Percentiles rank a stretch among this genome's conserved stretches.
Conservation (phyloP, 31 red algal species). For the Asparagopsis taxiformis region DNA sequence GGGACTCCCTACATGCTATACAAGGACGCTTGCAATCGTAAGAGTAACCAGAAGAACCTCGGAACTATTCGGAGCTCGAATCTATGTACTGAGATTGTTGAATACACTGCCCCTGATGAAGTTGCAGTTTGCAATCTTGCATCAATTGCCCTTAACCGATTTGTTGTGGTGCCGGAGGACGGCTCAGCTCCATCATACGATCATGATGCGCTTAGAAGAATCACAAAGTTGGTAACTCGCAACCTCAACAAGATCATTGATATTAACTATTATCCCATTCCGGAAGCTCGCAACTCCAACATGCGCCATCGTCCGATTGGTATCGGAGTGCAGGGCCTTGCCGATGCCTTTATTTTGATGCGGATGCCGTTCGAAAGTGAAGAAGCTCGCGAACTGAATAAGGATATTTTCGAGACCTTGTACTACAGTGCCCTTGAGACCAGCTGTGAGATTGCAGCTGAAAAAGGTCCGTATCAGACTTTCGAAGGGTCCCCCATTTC, state of each 20-base stretch:
- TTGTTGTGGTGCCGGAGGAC: slow-evolving; percentile 75
- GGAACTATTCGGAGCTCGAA: slow-evolving; percentile 93
- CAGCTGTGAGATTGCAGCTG: slow-evolving; percentile 74
- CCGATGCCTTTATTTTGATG: slow-evolving; percentile 95
- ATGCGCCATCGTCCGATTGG: slow-evolving; percentile 92
- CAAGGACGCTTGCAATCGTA: slow-evolving; percentile 93
- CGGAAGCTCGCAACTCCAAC: slow-evolving; percentile 94
- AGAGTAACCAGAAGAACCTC: slow-evolving; percentile 98
- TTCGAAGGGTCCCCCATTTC: slow-evolving; percentile 86
- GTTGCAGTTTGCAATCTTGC: slow-evolving; percentile 99
- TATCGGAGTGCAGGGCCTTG: slow-evolving; percentile 92
- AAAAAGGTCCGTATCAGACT: slow-evolving; percentile 77
- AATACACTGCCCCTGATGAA: slow-evolving; percentile 94
- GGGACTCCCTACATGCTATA: slow-evolving; percentile 99
- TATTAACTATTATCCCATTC: slow-evolving; percentile 92
- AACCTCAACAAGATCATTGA: slow-evolving; percentile 99
- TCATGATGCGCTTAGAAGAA: slow-evolving; percentile 53
- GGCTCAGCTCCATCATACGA: slow-evolving; percentile 64
- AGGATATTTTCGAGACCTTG: slow-evolving; percentile 89
- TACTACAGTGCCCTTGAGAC: slow-evolving; percentile 80
- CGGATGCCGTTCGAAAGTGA: slow-evolving; percentile 94
- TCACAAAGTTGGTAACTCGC: slow-evolving; percentile 79
- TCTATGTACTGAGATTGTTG: slow-evolving; percentile 98
- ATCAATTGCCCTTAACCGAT: slow-evolving; percentile 92
- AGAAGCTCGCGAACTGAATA: slow-evolving; percentile 77